Evolutionary conservation across 2,329 filamentous ascomycete species (phyloP), one percentile per base, ranked within the genome.

Genomic region (Chaetomiaceae sp.): DNA sequence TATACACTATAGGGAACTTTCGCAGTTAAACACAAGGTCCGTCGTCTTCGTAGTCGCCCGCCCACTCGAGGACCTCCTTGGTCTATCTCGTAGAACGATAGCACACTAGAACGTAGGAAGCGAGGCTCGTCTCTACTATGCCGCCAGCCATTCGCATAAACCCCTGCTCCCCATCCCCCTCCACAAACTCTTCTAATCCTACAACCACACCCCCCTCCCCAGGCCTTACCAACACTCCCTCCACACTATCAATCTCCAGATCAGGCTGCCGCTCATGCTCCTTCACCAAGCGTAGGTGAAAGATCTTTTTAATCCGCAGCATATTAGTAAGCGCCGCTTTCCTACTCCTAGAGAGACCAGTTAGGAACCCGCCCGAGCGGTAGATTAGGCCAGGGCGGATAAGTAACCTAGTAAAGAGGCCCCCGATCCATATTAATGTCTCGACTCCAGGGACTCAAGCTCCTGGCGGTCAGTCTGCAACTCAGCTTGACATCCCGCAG

Each of bases 211-310:
- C 70, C 4, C 64, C 68, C 17, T 70, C 65, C 7, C 58, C 60
- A 2, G 57, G 63, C 66, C 13, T 64, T 59, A 27, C 60, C 73
- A 73, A 81, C 1, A 74, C 66, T 46, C 68, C 73, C 52, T 74
- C 68, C 16, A 76, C 65, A 2, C 73, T 72, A 0, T 63, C 57
- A 16, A 77, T 55, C 1, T 55, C 60, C 4, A 75, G 75, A 54
- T 76, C 74, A 0, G 75, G 74, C n/a, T 60, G 62, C 2, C 50
- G 39, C 10, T 54, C 60, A 46, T 73, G 72, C 65, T 81, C 77
- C 27, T 58, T 55, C 8, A 65, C 63, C 37, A 70, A 73, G 37
- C 78, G 71, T 49, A 81, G 64, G 62, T 81, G 78, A 60, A 79
- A 79, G 45, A 81, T 59, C 50, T 68, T 70, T 5, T 16, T 41